Evolutionary conservation across 2,329 filamentous ascomycete species (phyloP), one percentile per base, ranked within the genome.

Genomic region (Verruconis gallopava): DNA sequence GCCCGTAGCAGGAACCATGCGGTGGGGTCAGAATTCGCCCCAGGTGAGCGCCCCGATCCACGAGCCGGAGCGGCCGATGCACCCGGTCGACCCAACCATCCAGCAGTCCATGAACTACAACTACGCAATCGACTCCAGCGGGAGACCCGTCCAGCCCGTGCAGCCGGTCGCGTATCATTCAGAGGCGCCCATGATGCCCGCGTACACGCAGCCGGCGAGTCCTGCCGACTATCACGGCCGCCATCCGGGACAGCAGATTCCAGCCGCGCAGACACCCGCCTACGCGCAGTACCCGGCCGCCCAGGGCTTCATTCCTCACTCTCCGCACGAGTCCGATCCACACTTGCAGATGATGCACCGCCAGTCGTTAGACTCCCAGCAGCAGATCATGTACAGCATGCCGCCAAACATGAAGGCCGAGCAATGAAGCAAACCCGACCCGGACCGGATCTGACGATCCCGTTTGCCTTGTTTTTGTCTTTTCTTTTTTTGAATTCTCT

Each of bases 301-400:
- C 37, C 57, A 56, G 43, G 49, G 50, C 15, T 61, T 57, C 39
- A 49, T 57, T n/a, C 53, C 57, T 18, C 55, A 57, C 40, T 53
- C 47, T 12, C 58, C 50, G 30, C 59, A 62, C 34, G 50, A 52
- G 1, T 51, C 55, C 17, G 58, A 62, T 11, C 58, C 58, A 53
- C 51, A 54, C 5, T 56, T 61, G 57, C 57, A 56, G 39, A 60
- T 63, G 58, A 62, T 62, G 51, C 51, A 52, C 52, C 37, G 43
- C 6, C 19, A 36, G 19, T 40, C 30, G 5, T 43, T 48, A 44
- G 47, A 48, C 20, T 54, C 42, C 25, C 47, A 49, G 20, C 58
- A 60, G 21, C 57, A 61, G 45, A 60, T 63, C 47, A 60, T 62
- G 51, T 63, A 62, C 40, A 57, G 58, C 38, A 55, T 60, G 49